Evolutionary conservation across 306 rosid genomes (phyloP), one percentile per base, ranked within the genome.

Genomic region (Sicyos baderoa): DNA sequence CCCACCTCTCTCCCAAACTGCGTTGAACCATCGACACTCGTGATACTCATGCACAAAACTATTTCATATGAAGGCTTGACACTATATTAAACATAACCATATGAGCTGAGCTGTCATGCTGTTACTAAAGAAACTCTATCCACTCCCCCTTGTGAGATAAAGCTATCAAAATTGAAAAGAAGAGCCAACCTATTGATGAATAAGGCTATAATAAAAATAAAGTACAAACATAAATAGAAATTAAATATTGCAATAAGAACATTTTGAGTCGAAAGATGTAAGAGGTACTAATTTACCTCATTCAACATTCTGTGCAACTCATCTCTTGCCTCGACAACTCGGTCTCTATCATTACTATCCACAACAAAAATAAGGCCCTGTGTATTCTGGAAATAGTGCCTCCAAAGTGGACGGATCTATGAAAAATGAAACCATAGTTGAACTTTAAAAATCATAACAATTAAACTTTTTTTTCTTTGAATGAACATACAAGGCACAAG

Each of bases 321-420:
- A 84, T 92, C 97, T 82, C 96, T 89, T 71, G 97, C 97, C 84
- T 92, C 97, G 53, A 89, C 90, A 74, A 87, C 86, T 60, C 97
- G 89, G 80, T 89, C 97, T 79, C 96, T 87, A 56, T 92, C 97
- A 75, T 92, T 92, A 85, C 96, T 89, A 82, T 92, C 97, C 77
- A 92, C 97, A 84, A 92, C 96, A 80, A 92, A 92, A 70, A 92
- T 89, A 70, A 89, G 96, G 74, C 97, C 96, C 80, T 91, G 97
- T 1, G 97, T 91, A 84, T 89, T 91, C 91, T 91, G 97, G 91
- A 91, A 91, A 82, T 91, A 91, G 86, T 91, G 97, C 87, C 97
- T 91, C 97, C 97, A 91, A 74, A 91, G 72, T 72, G 97, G 96
- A 66, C 96, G 97, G 81, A 92, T 92, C 97, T 92, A 80, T 58